A percentile compares a stretch with the other conserved stretches of the same genome.
These are phyloP conservation scores for Ganoderma meredithae DNA, from an alignment of 1,284 basidiomycete species.

Conservation along the genomic window DNA sequence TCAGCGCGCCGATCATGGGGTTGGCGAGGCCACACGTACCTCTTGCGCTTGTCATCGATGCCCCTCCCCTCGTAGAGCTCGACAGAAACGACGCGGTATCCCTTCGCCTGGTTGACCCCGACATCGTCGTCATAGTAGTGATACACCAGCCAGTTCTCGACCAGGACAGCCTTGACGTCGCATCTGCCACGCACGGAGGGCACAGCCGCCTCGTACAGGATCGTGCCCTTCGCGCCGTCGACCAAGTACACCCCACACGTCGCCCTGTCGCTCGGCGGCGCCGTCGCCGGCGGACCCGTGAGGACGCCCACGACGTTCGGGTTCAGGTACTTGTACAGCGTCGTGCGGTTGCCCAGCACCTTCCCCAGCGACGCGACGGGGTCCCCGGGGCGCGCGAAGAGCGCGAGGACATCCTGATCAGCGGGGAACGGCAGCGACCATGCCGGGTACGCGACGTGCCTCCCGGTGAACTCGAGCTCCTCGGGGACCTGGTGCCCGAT, in stretches of 20 bases:
- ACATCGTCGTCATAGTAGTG: constrained; percentile 75
- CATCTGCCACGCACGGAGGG: constrained; percentile 57
- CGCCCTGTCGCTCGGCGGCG: constrained; percentile 29
- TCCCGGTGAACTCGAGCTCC: constrained; percentile 52
- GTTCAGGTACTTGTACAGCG: constrained; percentile 96
- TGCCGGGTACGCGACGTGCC: constrained; percentile 61
- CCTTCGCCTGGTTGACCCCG: constrained; percentile 63
- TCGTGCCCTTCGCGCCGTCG: constrained; percentile 80
- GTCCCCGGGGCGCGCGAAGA: constrained; percentile 57
- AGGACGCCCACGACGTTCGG: constrained; percentile 78
- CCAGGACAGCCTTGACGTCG: constrained; percentile 72
- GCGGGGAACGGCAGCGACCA: constrained; percentile 71
- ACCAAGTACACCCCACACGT: constrained; percentile 78
- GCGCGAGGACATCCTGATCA: constrained; percentile 57
- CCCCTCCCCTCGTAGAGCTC: constrained; percentile 86
- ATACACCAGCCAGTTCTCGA: constrained; percentile 96
- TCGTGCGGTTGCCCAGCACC: constrained; percentile 87
- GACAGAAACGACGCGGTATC: constrained; percentile 78
- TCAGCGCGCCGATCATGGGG: constrained; percentile 14
- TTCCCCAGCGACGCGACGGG: constrained; percentile 82
- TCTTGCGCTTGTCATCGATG: constrained; percentile 71
- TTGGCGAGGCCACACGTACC: too few relatives aligned
- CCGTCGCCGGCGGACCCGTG: constrained; percentile 51
- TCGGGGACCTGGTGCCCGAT: constrained; percentile 63
- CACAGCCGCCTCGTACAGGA: constrained; percentile 71